Evolutionary conservation across 2,329 filamentous ascomycete species (phyloP).

Genomic region (Fusarium falciforme): DNA sequence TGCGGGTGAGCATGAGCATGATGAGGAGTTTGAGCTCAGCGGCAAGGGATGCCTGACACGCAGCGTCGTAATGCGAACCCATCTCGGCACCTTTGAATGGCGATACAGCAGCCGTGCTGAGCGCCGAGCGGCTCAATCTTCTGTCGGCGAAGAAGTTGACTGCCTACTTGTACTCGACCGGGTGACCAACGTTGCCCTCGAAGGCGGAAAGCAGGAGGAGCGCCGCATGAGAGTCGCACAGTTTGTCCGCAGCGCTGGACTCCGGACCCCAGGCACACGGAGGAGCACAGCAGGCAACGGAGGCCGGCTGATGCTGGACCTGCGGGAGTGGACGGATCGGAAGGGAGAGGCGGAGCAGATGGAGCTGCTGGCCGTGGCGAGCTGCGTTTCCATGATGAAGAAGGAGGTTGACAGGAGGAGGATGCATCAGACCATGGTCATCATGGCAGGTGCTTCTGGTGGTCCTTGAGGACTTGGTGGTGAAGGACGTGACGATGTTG

Average conservation of each 20-base stretch:
- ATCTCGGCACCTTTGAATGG: slow-evolving; percentile 66
- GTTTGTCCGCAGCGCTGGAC: slow-evolving; percentile 54
- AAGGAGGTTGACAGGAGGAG: slow-evolving; percentile 71
- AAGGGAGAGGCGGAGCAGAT: slow-evolving; percentile 53
- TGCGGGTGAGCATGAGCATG: neutral
- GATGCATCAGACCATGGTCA: slow-evolving; percentile 60
- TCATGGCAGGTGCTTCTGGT: slow-evolving; percentile 48
- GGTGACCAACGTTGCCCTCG: slow-evolving; percentile 49
- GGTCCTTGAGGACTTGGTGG: slow-evolving; percentile 2
- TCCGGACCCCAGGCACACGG: slow-evolving; percentile 54
- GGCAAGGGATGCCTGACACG: slow-evolving; percentile 59
- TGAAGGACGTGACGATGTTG: neutral
- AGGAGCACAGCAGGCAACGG: slow-evolving; percentile 61
- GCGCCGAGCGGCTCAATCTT: slow-evolving; percentile 51
- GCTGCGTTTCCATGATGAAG: slow-evolving; percentile 72
- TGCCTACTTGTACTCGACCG: slow-evolving; percentile 64
- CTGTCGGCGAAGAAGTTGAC: slow-evolving; percentile 45
- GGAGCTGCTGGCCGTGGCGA: slow-evolving; percentile 65
- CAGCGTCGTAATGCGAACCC: slow-evolving; percentile 58
- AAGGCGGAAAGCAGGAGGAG: slow-evolving; percentile 45
- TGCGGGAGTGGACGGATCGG: slow-evolving; percentile 48
- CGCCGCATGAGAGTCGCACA: slow-evolving; percentile 52
- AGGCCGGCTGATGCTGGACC: slow-evolving; percentile 59
- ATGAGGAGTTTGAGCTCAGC: slow-evolving; percentile 43
- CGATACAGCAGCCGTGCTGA: slow-evolving; percentile 62